Percentiles rank a stretch among this genome's conserved stretches.
phyloP scores from a whole-genome alignment of 495 filamentous ascomycete genomes.

The Tuber umbilicatum region DNA sequence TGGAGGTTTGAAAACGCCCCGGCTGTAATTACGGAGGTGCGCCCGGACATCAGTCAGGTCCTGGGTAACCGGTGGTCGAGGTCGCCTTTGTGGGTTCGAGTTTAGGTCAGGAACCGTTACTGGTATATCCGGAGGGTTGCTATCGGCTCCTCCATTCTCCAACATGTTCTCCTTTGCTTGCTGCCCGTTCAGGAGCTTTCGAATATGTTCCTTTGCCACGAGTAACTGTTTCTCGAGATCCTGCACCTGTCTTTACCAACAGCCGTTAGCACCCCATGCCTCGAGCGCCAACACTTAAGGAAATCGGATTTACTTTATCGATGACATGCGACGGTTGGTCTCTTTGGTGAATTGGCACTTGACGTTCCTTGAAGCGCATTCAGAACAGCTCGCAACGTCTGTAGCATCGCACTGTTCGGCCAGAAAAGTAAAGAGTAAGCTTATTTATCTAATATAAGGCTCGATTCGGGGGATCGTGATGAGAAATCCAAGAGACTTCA shows the following conservation, averaged over 20 bases:
- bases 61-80: constrained; percentile 54
- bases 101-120: constrained; percentile 59
- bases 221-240: constrained; percentile 89
- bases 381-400: constrained; percentile 88
- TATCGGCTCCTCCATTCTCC: constrained; percentile 48
- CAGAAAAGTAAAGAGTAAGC: constrained; percentile 15
- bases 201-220: constrained; percentile 49
- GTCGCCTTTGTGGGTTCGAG: constrained; percentile 56
- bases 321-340: constrained; percentile 97
- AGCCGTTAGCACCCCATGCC: constrained; percentile 6
- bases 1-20: constrained; percentile 76
- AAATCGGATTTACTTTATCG: constrained; percentile 65
- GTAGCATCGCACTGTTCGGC: constrained; percentile 76
- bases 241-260: constrained; percentile 66
- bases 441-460: constrained; percentile 20
- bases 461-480: background rate
- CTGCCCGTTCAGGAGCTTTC: constrained; percentile 26
- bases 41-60: constrained; percentile 64
- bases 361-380: constrained; percentile 89
- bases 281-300: background rate
- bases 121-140: constrained; percentile 49
- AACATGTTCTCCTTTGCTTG: constrained; percentile 42
- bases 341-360: constrained; percentile 99
- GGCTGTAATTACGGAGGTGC: constrained; percentile 66
- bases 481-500: background rate